Evolutionary conservation across 2,329 filamentous ascomycete species (phyloP), one percentile per base, ranked within the genome.

Genomic region (Plenodomus tracheiphilus): DNA sequence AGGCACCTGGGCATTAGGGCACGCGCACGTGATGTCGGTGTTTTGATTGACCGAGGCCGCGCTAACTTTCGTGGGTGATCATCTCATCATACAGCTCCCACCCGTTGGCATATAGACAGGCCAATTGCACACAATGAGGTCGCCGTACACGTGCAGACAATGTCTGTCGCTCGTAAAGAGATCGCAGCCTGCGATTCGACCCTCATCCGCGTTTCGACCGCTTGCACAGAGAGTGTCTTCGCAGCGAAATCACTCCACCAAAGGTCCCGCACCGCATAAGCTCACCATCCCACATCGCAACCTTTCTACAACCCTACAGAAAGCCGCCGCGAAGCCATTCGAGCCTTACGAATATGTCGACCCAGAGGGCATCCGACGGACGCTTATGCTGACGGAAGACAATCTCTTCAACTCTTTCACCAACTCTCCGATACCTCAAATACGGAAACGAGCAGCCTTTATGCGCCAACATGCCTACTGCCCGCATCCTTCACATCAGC

Each of bases 321-420:
- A 54, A 21, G 54, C 52, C 13, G 64, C 28, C 11, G 52, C 62
- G 2, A 63, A 65, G 40, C 56, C 65, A 6, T 70, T 71, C 40
- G 66, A 69, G 49, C 66, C 64, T 5, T 66, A 55, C 47, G 68
- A 71, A 42, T 72, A 70, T 57, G 64, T 69, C 41, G 67, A 68
- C 39, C 66, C 65, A 0, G 66, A 71, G 43, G 67, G 69, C 19
- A 59, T 64, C 39, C 61, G 49, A n/a, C 61, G 68, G 66, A 66
- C 53, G 47, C 53, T 58, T 42, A 71, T 84, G 40, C 80, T 96
- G 20, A 79, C 79, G 55, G 81, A 85, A 42, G 85, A 95, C 74
- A 88, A 97, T 69, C 86, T 99, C 47, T 99, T 97, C 79, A 93
- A 99, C 74, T 85, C 90, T 9, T 96, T 94, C 72, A 89, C 90